phyloP scores from a whole-genome alignment of 2,329 filamentous ascomycete genomes.

The Cordyceps javanica region DNA sequence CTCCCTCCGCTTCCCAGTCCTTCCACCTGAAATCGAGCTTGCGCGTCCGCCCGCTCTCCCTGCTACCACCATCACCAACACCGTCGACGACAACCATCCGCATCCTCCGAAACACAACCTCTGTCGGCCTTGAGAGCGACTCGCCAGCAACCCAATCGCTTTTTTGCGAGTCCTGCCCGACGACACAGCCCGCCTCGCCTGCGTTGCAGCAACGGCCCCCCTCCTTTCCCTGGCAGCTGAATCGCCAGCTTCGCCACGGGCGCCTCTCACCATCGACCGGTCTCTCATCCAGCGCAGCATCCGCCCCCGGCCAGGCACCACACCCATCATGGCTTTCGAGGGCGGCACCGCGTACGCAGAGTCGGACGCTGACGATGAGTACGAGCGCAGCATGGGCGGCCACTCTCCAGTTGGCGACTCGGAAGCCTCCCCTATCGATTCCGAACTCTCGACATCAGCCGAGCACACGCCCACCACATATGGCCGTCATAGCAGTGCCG shows the following conservation, averaged over 20 bases:
- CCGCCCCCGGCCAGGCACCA: background rate
- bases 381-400: constrained; percentile 65
- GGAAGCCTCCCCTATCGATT: constrained; percentile 65
- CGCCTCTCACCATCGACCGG: background rate
- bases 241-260: background rate
- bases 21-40: background rate
- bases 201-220: background rate
- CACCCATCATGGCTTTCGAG: constrained; percentile 50
- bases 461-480: constrained; percentile 79
- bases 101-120: background rate
- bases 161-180: background rate
- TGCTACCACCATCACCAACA: background rate
- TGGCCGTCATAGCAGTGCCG: constrained; percentile 57
- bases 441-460: constrained; percentile 59
- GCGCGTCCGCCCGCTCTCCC: background rate
- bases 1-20: background rate
- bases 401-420: constrained; percentile 64
- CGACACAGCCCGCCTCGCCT: background rate
- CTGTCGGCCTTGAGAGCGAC: background rate
- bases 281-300: background rate
- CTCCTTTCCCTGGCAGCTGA: background rate
- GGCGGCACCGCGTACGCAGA: constrained; percentile 67
- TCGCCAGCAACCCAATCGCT: background rate
- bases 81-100: background rate
- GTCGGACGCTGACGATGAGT: constrained; percentile 78